Conservation (phyloP, 1,139 yeast species). For the Hyphopichia khmerensis region DNA sequence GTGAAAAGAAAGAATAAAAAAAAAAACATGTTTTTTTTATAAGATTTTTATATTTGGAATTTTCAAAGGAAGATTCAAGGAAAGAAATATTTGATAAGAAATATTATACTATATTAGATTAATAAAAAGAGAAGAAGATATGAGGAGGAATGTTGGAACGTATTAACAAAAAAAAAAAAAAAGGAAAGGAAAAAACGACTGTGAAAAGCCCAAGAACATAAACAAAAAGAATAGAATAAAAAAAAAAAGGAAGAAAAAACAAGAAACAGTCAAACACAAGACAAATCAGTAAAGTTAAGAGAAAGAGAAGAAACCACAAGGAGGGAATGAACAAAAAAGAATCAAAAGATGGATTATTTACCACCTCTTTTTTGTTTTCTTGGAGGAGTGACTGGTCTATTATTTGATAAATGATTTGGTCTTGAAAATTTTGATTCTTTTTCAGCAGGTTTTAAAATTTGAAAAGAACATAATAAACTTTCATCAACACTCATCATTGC, state of each 20-base stretch:
- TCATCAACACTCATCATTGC: conserved; percentile 99
- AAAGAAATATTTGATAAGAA: background rate
- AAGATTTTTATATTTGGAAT: no score
- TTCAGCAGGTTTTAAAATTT: conserved; percentile 96
- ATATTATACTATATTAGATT: conserved; percentile 1
- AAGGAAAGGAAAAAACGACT: no score
- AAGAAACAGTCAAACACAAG: no score
- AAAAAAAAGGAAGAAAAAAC: no score
- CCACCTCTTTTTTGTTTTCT: conserved; percentile 67
- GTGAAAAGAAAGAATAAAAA: background rate
- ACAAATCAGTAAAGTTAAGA: no score
- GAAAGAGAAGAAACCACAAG: background rate
- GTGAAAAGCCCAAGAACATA: no score
- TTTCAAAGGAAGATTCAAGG: background rate
- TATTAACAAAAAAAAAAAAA: no score
- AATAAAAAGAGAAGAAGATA: background rate
- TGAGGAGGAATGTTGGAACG: background rate
- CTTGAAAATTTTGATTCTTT: conserved; percentile 69
- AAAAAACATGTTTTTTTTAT: no score
- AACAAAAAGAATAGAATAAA: no score
- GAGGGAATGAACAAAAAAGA: no score
- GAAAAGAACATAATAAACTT: conserved; percentile 93
- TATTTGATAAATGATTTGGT: conserved; percentile 49
- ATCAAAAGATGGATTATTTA: no score
- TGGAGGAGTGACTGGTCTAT: conserved; percentile 64